A percentile compares a stretch with the other conserved stretches of the same genome.
phyloP scores from a whole-genome alignment of 2,329 filamentous ascomycete species.

The Orbilia blumenaviensis region DNA sequence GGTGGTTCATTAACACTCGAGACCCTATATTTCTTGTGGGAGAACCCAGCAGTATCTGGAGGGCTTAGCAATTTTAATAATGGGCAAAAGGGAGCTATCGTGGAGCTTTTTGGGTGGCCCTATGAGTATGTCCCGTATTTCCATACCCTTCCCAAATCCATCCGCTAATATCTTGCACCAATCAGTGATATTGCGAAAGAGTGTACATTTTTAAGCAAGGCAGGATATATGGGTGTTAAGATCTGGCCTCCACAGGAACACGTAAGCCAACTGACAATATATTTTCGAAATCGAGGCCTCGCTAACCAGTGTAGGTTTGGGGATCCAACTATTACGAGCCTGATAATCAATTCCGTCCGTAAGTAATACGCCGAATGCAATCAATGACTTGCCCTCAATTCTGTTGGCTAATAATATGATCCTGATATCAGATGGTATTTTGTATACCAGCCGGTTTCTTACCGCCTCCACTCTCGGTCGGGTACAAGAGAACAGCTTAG shows the following conservation, averaged over 20 bases:
- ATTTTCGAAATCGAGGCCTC: neutral
- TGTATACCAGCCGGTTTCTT: constrained; percentile 58
- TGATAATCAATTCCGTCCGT: constrained; percentile 59
- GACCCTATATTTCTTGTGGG: constrained; percentile 58
- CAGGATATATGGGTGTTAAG: constrained; percentile 59
- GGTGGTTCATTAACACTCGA: constrained; percentile 57
- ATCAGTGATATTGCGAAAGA: constrained; percentile 58
- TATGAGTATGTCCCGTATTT: constrained; percentile 45
- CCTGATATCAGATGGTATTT: constrained; percentile 25
- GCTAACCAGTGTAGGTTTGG: constrained; percentile 54
- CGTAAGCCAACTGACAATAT: constrained; percentile 9
- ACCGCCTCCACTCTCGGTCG: constrained; percentile 58
- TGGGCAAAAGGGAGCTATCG: constrained; percentile 59
- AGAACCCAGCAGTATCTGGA: constrained; percentile 56
- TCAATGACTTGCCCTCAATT: too few relatives aligned
- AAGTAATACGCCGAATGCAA: constrained; percentile 18
- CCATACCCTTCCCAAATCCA: neutral
- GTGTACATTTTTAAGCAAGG: constrained; percentile 58
- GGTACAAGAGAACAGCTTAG: constrained; percentile 58
- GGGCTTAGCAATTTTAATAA: constrained; percentile 57
- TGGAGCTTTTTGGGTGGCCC: constrained; percentile 59
- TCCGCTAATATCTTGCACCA: neutral
- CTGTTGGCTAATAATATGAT: neutral
- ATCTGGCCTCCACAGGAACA: constrained; percentile 59
- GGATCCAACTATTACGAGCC: constrained; percentile 58